These are phyloP conservation scores for Aurantiochytrium sp. DNA, from an alignment of 108 stramenopile species.

Conservation along the genomic window DNA sequence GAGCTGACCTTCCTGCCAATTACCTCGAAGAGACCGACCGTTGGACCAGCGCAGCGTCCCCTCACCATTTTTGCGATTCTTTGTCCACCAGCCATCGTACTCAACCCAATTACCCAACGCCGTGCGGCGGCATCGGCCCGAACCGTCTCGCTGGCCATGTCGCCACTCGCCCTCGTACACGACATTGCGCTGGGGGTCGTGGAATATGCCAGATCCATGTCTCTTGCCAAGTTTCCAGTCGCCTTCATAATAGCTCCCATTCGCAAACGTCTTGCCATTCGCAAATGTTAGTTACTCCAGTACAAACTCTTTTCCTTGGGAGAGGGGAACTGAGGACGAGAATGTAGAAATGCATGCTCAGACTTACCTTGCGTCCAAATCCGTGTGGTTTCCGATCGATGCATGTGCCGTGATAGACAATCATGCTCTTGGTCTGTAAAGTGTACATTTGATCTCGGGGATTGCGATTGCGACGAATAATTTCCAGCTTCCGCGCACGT, in stretches of 20 bases:
- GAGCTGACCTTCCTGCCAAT: neutral
- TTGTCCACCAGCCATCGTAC: neutral
- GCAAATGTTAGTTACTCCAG: neutral
- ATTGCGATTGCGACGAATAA: neutral
- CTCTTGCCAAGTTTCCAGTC: neutral
- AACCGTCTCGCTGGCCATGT: neutral
- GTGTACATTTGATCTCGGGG: neutral
- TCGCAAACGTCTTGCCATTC: neutral
- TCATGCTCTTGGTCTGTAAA: neutral
- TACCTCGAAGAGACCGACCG: neutral
- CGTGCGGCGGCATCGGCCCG: neutral
- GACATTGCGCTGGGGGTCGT: neutral
- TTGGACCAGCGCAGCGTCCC: neutral
- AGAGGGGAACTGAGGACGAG: neutral
- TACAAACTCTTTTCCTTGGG: too few species aligned
- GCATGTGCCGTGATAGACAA: neutral
- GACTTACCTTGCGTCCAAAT: neutral
- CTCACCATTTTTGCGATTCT: neutral
- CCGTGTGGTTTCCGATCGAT: neutral
- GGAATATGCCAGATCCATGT: neutral
- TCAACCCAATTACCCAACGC: neutral
- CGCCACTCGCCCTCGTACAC: slow-evolving; percentile 5
- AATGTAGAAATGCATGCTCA: neutral
- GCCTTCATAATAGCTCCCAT: neutral
- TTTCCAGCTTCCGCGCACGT: neutral